Evolutionary conservation across 768 basidiomycete genomes (phyloP).

Genomic region (Auriculariales sp.): DNA sequence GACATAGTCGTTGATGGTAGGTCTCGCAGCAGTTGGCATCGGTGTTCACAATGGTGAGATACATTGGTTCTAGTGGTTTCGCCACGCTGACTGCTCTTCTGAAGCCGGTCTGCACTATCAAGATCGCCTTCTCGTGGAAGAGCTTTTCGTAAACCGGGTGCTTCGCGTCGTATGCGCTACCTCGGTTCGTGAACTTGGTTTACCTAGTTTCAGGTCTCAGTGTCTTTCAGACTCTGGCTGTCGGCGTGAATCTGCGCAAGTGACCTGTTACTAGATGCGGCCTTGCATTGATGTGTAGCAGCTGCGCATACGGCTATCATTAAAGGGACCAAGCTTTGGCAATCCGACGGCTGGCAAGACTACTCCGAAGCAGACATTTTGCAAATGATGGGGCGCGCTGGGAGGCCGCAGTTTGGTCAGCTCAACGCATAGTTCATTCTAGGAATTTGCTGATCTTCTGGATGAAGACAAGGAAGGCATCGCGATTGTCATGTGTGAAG

Average conservation of each 20-base stretch:
- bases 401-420: slow-evolving; percentile 78
- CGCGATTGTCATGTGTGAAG: slow-evolving; percentile 73
- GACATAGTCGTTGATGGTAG: slow-evolving; percentile 17
- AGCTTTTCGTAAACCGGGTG: slow-evolving; percentile 47
- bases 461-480: slow-evolving; percentile 63
- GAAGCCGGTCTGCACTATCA: slow-evolving; percentile 50
- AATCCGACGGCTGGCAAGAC: slow-evolving; percentile 53
- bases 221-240: slow-evolving; percentile 65
- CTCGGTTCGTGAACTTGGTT: slow-evolving; percentile 39
- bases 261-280: slow-evolving; percentile 3
- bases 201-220: background rate
- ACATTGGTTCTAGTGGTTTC: background rate
- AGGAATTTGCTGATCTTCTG: background rate
- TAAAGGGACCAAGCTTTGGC: slow-evolving; percentile 75
- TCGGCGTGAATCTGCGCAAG: slow-evolving; percentile 90
- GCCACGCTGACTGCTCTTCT: background rate
- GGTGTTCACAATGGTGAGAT: slow-evolving; percentile 66
- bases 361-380: slow-evolving; percentile 87
- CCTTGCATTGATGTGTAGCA: slow-evolving; percentile 15
- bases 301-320: slow-evolving; percentile 90
- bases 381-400: slow-evolving; percentile 94
- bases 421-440: background rate
- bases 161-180: slow-evolving; percentile 67
- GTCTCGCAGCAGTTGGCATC: slow-evolving; percentile 57
- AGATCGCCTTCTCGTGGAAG: slow-evolving; percentile 64